Evolutionary conservation across 768 basidiomycete genomes (phyloP).

Genomic region (Lanmaoa pseudosensibilis): DNA sequence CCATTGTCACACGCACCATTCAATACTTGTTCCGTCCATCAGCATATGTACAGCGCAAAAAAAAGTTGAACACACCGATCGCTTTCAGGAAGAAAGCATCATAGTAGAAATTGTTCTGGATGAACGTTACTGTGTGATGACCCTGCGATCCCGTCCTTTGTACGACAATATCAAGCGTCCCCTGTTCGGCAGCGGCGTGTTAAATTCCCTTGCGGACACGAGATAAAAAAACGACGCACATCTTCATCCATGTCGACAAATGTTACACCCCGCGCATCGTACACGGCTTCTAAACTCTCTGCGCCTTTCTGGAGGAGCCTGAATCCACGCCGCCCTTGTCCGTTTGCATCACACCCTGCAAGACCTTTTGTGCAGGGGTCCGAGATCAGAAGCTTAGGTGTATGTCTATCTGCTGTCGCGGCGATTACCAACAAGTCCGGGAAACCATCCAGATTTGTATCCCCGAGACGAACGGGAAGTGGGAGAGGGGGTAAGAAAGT

Average conservation of each 20-base stretch:
- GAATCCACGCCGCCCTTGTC: constrained; percentile 65
- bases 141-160: constrained; percentile 75
- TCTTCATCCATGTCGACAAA: constrained; percentile 97
- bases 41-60: background rate
- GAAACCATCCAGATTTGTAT: constrained; percentile 91
- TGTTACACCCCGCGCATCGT: constrained; percentile 74
- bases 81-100: constrained; percentile 99
- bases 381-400: constrained; percentile 64
- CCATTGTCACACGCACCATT: too few species aligned
- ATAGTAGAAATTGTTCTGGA: constrained; percentile 98
- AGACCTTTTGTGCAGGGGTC: constrained; percentile 57
- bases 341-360: constrained; percentile 54
- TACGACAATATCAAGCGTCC: constrained; percentile 87
- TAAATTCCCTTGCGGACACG: background rate
- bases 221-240: constrained; percentile 47
- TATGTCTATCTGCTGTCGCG: constrained; percentile 44
- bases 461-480: constrained; percentile 78
- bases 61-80: constrained; percentile 57
- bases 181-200: constrained; percentile 46
- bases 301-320: constrained; percentile 53
- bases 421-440: constrained; percentile 77
- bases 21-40: too few species aligned
- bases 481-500: constrained; percentile 68
- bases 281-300: constrained; percentile 60
- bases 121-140: constrained; percentile 65